Conservation (phyloP, 257 asterid species). For the Echites panduratus region DNA sequence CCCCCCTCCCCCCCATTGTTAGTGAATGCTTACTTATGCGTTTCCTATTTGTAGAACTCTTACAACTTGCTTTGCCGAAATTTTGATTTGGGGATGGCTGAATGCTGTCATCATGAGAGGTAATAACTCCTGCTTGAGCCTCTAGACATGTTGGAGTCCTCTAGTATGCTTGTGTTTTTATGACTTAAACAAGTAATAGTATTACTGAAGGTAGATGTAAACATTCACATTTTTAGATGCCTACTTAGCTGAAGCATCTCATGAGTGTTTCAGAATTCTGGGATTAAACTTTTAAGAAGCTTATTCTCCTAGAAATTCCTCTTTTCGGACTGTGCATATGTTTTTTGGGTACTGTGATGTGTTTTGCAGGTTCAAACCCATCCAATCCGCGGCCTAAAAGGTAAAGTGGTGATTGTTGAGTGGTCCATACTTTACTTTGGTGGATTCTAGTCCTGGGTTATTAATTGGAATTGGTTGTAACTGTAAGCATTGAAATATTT, state of each 20-base stretch:
- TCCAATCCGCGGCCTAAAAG: background rate
- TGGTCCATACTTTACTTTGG: background rate
- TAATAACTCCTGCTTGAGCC: conserved; percentile 16
- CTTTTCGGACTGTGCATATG: background rate
- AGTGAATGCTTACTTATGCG: background rate
- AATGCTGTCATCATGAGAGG: conserved; percentile 97
- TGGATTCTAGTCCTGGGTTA: background rate
- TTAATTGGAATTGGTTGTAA: background rate
- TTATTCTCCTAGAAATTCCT: background rate
- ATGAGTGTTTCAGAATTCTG: too few species aligned
- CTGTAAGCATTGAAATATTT: background rate
- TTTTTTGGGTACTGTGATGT: background rate
- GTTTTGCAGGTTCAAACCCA: background rate
- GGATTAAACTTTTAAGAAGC: too few species aligned
- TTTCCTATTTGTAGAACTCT: conserved; percentile 50
- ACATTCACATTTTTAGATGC: background rate
- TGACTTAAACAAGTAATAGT: background rate
- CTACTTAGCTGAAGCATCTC: too few species aligned
- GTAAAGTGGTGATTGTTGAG: background rate
- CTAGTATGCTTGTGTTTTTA: background rate
- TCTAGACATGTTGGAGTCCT: background rate
- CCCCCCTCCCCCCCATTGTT: too few species aligned
- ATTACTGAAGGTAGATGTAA: background rate
- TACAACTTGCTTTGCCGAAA: conserved; percentile 80
- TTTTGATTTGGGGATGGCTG: conserved; percentile 85